Base-by-base conservation (phyloP, 2,329 filamentous ascomycete species). In the Colletotrichum caudatum region DNA sequence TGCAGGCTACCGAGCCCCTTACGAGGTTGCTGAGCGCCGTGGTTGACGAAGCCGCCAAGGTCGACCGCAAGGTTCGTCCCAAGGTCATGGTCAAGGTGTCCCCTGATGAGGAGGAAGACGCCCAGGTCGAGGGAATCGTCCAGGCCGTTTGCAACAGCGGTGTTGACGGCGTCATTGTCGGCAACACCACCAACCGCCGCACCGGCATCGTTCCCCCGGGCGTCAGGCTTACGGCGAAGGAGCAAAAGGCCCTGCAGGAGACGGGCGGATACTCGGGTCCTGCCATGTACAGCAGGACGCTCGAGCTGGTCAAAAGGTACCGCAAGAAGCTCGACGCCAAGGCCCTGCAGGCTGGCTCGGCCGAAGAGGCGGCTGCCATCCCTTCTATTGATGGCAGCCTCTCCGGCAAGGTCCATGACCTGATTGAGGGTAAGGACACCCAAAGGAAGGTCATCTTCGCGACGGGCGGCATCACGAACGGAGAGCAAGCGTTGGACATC, bases 1-100 rank as follows among this genome's bases (percentile, higher is more conserved):
- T 99, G 48, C 96, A 99, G 82, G 93, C 93, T 2, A 89, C 91
- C 0, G 94, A 93, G 74, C 95, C 95, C 1, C 84, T 99, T 68
- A 95, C 94, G 2, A 85, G 89, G 53, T 92, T 99, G 58, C 84
- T 99, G 51, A 89, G 87, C 12, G 93, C 93, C 0, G 95, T 98
- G 0, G 95, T 98, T 1, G 86, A 89, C 20, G 93, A 95, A 66
- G 94, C 94, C 0, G 84, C 88, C 75, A 85, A 85, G 73, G 88
- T 92, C 16, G 86, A 92, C 37, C 87, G 95, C 75, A 92, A 89
- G 79, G 89, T 87, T 0, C 93, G 92, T 78, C 94, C 93, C 0
- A 90, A 86, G 69, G 94, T 99, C 69, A 97, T 99, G 94, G 96
- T 99, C 77, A 99, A 99, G 85, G 95, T 99, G 26, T 97, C 94